phyloP scores from a whole-genome alignment of 352 stramenopile species.

The Phytophthora crassamura region DNA sequence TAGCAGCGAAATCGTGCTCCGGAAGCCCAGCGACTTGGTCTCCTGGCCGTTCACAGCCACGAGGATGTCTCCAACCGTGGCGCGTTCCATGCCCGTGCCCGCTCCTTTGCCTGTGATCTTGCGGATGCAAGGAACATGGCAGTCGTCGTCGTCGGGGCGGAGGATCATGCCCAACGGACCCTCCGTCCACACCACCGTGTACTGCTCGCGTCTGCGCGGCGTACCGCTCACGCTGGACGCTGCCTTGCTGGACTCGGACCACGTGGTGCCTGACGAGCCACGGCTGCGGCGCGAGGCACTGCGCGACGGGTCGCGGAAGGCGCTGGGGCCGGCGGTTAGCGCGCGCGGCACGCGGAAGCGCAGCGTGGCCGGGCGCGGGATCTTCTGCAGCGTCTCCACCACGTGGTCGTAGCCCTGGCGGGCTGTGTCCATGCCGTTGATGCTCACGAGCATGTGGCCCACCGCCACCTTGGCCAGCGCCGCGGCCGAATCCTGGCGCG shows the following conservation, averaged over 20 bases:
- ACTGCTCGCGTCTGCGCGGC: slow-evolving; percentile 73
- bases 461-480: slow-evolving; percentile 82
- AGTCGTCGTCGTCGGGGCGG: slow-evolving; percentile 85
- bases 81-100: slow-evolving; percentile 85
- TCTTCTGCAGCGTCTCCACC: slow-evolving; percentile 85
- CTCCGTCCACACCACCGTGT: slow-evolving; percentile 89
- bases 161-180: slow-evolving; percentile 88
- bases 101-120: slow-evolving; percentile 88
- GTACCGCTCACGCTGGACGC: slow-evolving; percentile 28
- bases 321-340: slow-evolving; percentile 27
- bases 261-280: slow-evolving; percentile 54
- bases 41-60: slow-evolving; percentile 88
- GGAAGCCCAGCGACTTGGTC: slow-evolving; percentile 86
- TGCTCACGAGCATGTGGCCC: slow-evolving; percentile 90
- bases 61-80: slow-evolving; percentile 79
- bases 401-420: slow-evolving; percentile 88
- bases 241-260: slow-evolving; percentile 44
- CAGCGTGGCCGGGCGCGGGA: slow-evolving; percentile 78
- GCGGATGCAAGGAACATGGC: slow-evolving; percentile 87
- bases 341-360: slow-evolving; percentile 83
- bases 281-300: slow-evolving; percentile 39
- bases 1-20: slow-evolving; percentile 84
- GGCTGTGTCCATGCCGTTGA: slow-evolving; percentile 87
- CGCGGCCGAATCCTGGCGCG: slow-evolving; percentile 82
- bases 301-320: slow-evolving; percentile 41